A percentile compares a stretch with the other conserved stretches of the same genome.
Evolutionary conservation across 441 rosid species (phyloP).

Genomic region (Iberis amara): DNA sequence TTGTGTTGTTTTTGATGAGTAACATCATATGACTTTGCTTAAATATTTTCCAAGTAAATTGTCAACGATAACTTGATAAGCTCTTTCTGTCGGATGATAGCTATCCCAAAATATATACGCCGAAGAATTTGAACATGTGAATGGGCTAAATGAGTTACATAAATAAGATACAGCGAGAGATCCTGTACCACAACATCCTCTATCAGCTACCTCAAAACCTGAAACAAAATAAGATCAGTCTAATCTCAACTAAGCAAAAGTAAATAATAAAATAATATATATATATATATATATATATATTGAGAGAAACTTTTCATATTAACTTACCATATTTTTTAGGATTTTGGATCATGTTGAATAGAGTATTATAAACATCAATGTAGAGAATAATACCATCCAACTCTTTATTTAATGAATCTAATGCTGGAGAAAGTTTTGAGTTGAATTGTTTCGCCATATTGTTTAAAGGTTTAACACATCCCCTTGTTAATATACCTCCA

Average conservation of each 20-base stretch:
- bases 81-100: constrained; percentile 62
- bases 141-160: constrained; percentile 20
- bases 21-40: constrained; percentile 1
- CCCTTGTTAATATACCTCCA: constrained; percentile 43
- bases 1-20: background rate
- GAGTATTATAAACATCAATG: constrained; percentile 33
- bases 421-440: constrained; percentile 36
- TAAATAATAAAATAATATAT: background rate
- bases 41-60: constrained; percentile 15
- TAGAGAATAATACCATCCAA: constrained; percentile 29
- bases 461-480: constrained; percentile 29
- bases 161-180: constrained; percentile 4
- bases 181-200: constrained; percentile 21
- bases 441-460: constrained; percentile 30
- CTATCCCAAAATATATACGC: constrained; percentile 63
- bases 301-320: background rate
- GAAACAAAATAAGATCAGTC: background rate
- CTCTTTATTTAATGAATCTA: constrained; percentile 32
- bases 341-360: constrained; percentile 27
- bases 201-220: constrained; percentile 28
- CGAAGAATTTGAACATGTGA: constrained; percentile 43
- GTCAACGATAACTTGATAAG: constrained; percentile 35
- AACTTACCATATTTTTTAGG: constrained; percentile 24
- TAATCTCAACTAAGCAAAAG: background rate
- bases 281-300: too few species aligned